Base-by-base conservation (phyloP, 140 eudicot genomes). In the Stevia rebaudiana region DNA sequence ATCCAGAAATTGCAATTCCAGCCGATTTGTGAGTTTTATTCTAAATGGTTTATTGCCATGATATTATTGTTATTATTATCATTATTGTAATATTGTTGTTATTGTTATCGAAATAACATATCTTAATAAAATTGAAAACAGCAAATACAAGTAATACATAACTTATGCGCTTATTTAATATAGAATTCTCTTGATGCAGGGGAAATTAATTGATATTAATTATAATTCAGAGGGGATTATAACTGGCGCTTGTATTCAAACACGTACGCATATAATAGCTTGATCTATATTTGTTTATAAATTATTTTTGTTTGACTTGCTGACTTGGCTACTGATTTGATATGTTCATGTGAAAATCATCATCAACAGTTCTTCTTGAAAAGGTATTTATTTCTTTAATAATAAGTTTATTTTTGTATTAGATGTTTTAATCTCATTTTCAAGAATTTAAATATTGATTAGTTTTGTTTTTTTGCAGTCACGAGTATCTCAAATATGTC, bases 1-100 rank as follows among this genome's bases (percentile, higher is more conserved):
- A 44, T 78, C 85, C 59, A 74, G 85, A 65, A 84, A 91, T 75
- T 76, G 83, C 76, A 91, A 91, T 76, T 91, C 98, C 46, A 91
- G 98, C 55, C 81, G 98, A 87, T 91, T 84, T 77, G 98, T 91
- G 63, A 65, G 89, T 79, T 73, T 53, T 53, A 17, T 67, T 40
- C 54, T 15, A 31, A 19, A 33, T 21, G 19, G 46, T 64, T 65
- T 13, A 16, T 47, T 74, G 47, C 56, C 48, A 48, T 37, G 8
- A 15, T 49, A 57, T 53, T 41, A 16, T 42, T 36, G 19, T 19
- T 21, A 19, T 49, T 16, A 15, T 18, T 21, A 19, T 49, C 10
- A 49, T 21, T 51, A 53, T 24, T 24, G 11, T 49, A 49, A 13
- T 16, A 9, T 47, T 23, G 42, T 41, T 62, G 40, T 30, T 24